phyloP scores from a whole-genome alignment of 2,329 filamentous ascomycete species.

The Talaromyces amestolkiae region DNA sequence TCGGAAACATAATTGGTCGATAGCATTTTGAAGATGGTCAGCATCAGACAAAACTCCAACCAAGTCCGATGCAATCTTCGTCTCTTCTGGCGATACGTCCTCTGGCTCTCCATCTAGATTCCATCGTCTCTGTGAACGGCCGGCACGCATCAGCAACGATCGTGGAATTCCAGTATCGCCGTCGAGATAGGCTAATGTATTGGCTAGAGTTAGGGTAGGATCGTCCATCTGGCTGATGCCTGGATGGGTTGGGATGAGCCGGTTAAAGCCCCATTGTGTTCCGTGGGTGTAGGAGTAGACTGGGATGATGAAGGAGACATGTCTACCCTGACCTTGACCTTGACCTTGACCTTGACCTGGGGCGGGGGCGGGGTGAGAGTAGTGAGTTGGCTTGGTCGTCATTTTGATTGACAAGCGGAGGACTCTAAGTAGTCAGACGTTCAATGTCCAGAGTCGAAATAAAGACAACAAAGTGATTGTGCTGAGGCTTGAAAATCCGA shows the following conservation, averaged over 20 bases:
- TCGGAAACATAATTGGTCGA: not conserved
- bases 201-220: not conserved
- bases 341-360: no score
- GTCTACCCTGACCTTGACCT: not conserved
- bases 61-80: conserved; percentile 1
- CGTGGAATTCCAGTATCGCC: conserved; percentile 8
- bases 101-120: conserved; percentile 3
- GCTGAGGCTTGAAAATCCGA: no score
- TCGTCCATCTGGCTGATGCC: conserved; percentile 7
- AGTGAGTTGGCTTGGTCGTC: not conserved
- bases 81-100: not conserved
- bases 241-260: not conserved
- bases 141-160: conserved; percentile 10
- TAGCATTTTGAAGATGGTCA: not conserved
- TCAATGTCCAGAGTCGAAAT: not conserved
- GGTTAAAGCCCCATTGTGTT: not conserved
- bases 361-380: not conserved
- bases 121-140: conserved; percentile 6
- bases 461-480: not conserved
- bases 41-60: not conserved
- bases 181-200: conserved; percentile 6
- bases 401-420: not conserved
- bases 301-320: conserved; percentile 6
- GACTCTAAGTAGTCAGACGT: not conserved
- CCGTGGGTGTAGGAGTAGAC: not conserved